Percentiles rank a stretch among this genome's conserved stretches.
Conservation (phyloP, 2,329 filamentous ascomycete genomes). For the Penicillium sp. region DNA sequence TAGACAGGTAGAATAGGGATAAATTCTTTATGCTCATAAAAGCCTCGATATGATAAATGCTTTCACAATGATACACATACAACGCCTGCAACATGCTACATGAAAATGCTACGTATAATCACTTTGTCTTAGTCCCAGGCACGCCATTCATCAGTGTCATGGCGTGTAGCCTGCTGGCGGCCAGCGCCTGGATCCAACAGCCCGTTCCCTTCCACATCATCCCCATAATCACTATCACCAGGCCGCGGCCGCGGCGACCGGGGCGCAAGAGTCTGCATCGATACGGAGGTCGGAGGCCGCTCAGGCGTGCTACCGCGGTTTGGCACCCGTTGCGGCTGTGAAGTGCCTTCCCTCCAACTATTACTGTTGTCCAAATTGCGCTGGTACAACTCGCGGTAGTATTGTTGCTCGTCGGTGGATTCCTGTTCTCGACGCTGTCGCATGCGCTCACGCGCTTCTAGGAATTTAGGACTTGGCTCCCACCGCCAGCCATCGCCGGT, state of each 20-base stretch:
- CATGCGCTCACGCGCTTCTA: constrained; percentile 47
- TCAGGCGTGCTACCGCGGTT: constrained; percentile 20
- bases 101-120: constrained; percentile 12
- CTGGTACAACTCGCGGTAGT: constrained; percentile 30
- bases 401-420: constrained; percentile 24
- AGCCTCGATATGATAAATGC: not conserved
- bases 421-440: constrained; percentile 27
- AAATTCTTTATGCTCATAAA: not conserved
- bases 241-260: constrained; percentile 32
- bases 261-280: constrained; percentile 37
- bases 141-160: constrained; percentile 32
- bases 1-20: not conserved
- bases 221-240: constrained; percentile 30
- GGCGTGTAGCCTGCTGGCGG: constrained; percentile 3
- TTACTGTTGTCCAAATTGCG: constrained; percentile 28
- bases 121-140: constrained; percentile 32
- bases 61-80: constrained; percentile 1
- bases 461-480: constrained; percentile 75
- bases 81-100: constrained; percentile 2
- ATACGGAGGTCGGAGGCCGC: constrained; percentile 34
- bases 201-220: constrained; percentile 20
- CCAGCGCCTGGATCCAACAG: constrained; percentile 17
- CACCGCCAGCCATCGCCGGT: constrained; percentile 89
- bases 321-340: constrained; percentile 17
- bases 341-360: constrained; percentile 19